Evolutionary conservation across 371 early-diverging fungal genomes (phyloP), one percentile per base, ranked within the genome.

Genomic region (Lichtheimia ramosa): DNA sequence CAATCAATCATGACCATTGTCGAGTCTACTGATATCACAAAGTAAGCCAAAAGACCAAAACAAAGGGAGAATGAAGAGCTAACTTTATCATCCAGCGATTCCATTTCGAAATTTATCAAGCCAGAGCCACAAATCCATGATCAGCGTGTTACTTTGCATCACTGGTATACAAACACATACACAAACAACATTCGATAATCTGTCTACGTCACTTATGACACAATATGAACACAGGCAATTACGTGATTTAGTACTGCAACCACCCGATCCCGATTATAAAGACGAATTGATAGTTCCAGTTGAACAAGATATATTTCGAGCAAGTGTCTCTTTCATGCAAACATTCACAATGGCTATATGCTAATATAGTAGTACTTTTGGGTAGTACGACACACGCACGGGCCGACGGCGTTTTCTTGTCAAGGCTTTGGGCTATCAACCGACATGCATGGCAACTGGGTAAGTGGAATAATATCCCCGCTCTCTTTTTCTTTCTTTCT

Each of bases 191-290:
- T 27, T 52, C n/a, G 34, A 28, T 5, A 52, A 3, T 57, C 7
- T 50, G 20, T n/a, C 14, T 34, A 10, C 34, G 34, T 34, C 20
- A 41, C 27, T 59, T 18, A 59, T 20, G 24, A 20, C 15, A 63
- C 21, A 43, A 53, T 14, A 39, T 21, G 8, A 15, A 23, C 54
- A 8, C 24, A 93, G 96, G 96, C 98, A 98, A 74, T 81, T 98
- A 40, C 81, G 96, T 50, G 96, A 98, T 74, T 84, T 98, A 56
- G 70, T 95, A 13, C 63, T 87, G 3, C 87, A 93, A 52, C 90
- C 90, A 28, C 72, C 71, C 42, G 66, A 70, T 25, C 55, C 56
- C 5, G 42, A 53, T 18, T 60, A 58, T 24, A 59, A 56, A 21
- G 51, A 74, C 48, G 67, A 74, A 61, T 24, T 77, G 14, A 66